Percentiles rank a stretch among this genome's conserved stretches.
phyloP scores from a whole-genome alignment of 441 rosid genomes.

The Biscutella auriculata region DNA sequence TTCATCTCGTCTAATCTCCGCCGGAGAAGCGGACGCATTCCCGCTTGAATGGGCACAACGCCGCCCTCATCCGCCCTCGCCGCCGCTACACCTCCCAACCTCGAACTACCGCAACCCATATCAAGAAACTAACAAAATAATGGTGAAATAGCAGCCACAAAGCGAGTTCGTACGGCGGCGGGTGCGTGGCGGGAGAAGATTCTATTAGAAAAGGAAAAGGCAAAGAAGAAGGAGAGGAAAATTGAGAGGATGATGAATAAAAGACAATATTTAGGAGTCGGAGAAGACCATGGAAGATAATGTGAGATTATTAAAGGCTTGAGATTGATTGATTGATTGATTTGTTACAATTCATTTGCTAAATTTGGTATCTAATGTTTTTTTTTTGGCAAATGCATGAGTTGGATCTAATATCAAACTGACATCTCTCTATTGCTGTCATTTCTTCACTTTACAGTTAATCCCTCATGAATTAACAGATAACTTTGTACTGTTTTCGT shows the following conservation, averaged over 20 bases:
- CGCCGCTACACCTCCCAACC: conserved; percentile 8
- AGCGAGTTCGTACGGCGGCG: conserved; percentile 7
- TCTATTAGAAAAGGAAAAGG: not conserved
- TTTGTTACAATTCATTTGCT: conserved; percentile 15
- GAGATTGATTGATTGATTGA: conserved; percentile 22
- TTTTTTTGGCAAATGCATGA: conserved; percentile 17
- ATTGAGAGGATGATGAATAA: conserved; percentile 4
- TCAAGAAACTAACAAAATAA: not conserved
- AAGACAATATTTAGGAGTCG: conserved; percentile 1
- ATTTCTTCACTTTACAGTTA: not conserved
- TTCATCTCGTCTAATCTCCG: conserved; percentile 35
- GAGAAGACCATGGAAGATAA: conserved; percentile 5
- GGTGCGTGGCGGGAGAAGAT: no score
- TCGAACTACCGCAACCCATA: conserved; percentile 51
- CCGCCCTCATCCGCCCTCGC: not conserved
- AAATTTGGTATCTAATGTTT: conserved; percentile 5
- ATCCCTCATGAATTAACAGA: no score
- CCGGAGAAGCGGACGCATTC: conserved; percentile 26
- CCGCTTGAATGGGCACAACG: conserved; percentile 20
- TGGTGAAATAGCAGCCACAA: conserved; percentile 7
- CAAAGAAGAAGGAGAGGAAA: not conserved
- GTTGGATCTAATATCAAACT: conserved; percentile 13
- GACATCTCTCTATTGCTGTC: conserved; percentile 6
- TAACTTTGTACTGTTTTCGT: not conserved
- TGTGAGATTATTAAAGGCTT: conserved; percentile 15